phyloP scores from a whole-genome alignment of 306 rosid genomes.

The Rubus parviflorus region DNA sequence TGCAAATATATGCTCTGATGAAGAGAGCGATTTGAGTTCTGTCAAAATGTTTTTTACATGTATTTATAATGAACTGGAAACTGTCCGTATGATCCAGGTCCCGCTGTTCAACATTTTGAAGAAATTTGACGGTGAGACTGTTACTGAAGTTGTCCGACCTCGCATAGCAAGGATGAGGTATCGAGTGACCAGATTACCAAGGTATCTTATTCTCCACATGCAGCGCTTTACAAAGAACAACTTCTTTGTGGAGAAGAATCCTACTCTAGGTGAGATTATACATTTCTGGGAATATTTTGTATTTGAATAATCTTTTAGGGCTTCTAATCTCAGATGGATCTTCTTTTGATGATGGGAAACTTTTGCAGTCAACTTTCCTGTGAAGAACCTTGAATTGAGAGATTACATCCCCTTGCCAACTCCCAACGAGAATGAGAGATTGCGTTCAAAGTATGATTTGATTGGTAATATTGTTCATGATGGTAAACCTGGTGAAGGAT shows the following conservation, averaged over 20 bases:
- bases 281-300: conserved; percentile 3
- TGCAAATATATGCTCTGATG: conserved; percentile 2
- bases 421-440: conserved; percentile 65
- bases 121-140: conserved; percentile 92
- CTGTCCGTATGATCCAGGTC: conserved; percentile 49
- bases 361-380: conserved; percentile 84
- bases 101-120: conserved; percentile 91
- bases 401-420: conserved; percentile 92
- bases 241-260: conserved; percentile 97
- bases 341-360: conserved; percentile 8
- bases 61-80: conserved; percentile 9
- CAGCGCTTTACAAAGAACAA: conserved; percentile 93
- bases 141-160: conserved; percentile 96
- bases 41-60: not conserved
- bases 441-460: conserved; percentile 81
- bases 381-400: conserved; percentile 92
- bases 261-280: conserved; percentile 63
- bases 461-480: conserved; percentile 93
- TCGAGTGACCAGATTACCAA: conserved; percentile 82
- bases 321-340: not conserved
- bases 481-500: conserved; percentile 91
- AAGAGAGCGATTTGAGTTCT: not conserved
- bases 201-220: conserved; percentile 85
- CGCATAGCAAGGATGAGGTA: conserved; percentile 85
- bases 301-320: not conserved